These are phyloP conservation scores for Trapa bicornis DNA, from an alignment of 345 rosid genomes.

Conservation along the genomic window DNA sequence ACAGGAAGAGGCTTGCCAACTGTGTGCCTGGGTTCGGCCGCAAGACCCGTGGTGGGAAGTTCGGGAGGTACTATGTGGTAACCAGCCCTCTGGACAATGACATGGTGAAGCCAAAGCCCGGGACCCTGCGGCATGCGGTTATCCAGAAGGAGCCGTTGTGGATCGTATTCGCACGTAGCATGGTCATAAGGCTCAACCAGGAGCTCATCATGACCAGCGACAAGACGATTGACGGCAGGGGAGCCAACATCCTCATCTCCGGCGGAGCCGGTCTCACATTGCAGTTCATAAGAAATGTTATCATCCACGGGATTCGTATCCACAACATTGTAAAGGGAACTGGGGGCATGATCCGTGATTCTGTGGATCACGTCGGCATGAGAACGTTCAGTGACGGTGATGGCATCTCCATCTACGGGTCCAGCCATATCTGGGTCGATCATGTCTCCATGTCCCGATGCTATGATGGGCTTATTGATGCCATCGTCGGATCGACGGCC, in stretches of 20 bases:
- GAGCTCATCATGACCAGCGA: constrained; percentile 50
- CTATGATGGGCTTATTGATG: constrained; percentile 64
- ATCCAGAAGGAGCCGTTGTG: constrained; percentile 28
- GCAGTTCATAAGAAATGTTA: constrained; percentile 41
- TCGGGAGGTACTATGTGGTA: constrained; percentile 42
- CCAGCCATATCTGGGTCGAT: constrained; percentile 64
- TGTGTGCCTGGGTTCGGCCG: constrained; percentile 66
- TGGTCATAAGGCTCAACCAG: constrained; percentile 48
- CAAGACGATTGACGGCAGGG: constrained; percentile 80
- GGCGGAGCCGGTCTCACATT: constrained; percentile 57
- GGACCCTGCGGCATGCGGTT: constrained; percentile 43
- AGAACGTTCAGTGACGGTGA: constrained; percentile 69
- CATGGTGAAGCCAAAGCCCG: constrained; percentile 39
- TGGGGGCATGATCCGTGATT: constrained; percentile 60
- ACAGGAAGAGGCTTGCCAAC: constrained; percentile 39
- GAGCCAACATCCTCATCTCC: constrained; percentile 44
- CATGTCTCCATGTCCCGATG: constrained; percentile 59
- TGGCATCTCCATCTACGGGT: constrained; percentile 54
- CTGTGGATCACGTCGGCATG: constrained; percentile 42
- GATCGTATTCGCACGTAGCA: constrained; percentile 44
- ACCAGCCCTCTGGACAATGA: constrained; percentile 51
- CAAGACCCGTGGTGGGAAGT: constrained; percentile 48
- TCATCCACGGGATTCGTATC: constrained; percentile 56
- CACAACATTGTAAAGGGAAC: constrained; percentile 30
- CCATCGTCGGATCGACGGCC: constrained; percentile 55